Conservation (phyloP, 2,329 filamentous ascomycete genomes). For the Penicillium nordicum region DNA sequence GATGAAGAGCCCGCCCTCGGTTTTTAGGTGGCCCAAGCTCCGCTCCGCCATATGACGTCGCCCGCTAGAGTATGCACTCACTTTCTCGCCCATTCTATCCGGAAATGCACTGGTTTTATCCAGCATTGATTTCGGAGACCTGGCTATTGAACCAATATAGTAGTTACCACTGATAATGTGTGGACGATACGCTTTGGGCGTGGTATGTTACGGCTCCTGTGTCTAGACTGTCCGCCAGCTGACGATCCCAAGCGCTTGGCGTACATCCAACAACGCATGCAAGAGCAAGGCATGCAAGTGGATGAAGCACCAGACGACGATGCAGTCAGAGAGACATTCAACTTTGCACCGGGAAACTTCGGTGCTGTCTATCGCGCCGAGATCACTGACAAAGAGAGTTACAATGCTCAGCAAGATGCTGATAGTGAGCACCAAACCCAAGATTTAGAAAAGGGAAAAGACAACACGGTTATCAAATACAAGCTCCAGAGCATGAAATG, state of each 20-base stretch:
- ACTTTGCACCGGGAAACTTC: constrained; percentile 84
- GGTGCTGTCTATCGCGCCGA: constrained; percentile 84
- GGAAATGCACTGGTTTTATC: neutral
- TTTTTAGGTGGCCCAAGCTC: constrained; percentile 28
- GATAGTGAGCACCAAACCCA: constrained; percentile 12
- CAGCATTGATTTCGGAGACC: too few relatives aligned
- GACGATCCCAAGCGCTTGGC: constrained; percentile 61
- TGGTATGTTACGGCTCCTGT: constrained; percentile 47
- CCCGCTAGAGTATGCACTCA: neutral
- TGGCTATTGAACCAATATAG: neutral
- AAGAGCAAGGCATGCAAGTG: constrained; percentile 70
- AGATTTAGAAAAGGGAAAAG: constrained; percentile 10
- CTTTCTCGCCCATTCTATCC: neutral
- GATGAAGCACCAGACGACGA: constrained; percentile 70
- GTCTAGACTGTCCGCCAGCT: constrained; percentile 2
- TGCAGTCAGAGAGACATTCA: constrained; percentile 72
- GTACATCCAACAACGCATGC: constrained; percentile 69
- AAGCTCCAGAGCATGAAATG: constrained; percentile 93
- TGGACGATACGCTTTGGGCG: constrained; percentile 62
- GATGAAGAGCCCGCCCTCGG: constrained; percentile 11
- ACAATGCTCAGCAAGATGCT: constrained; percentile 23
- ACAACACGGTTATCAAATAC: constrained; percentile 55
- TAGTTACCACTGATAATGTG: constrained; percentile 53
- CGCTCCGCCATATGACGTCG: constrained; percentile 30
- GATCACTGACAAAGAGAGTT: constrained; percentile 55